Base-by-base conservation (phyloP, 2,329 filamentous ascomycete genomes). In the Penicillium sp. region DNA sequence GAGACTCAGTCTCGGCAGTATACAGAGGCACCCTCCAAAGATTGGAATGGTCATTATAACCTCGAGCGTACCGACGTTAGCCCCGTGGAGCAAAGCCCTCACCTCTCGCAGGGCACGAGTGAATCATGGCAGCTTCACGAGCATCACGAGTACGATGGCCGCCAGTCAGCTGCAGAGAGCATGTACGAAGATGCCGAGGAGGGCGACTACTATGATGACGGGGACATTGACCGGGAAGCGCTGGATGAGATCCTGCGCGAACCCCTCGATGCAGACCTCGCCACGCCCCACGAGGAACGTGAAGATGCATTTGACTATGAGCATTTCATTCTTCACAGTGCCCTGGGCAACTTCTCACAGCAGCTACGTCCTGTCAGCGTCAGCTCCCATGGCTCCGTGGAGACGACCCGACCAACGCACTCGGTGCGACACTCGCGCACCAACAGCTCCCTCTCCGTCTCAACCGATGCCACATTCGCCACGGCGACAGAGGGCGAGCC, bases 301-400 rank as follows among this genome's bases (percentile, higher is more conserved):
- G 88, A 93, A 65, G 94, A 98, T 74, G 93, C 93, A 1, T 98
- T 98, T 70, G 94, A 98, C 73, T 98, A 98, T 63, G 91, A 96
- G 74, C 89, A 96, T 72, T 97, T 97, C 77, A 96, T 96, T 74
- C 82, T 97, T 14, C 92, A 97, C 74, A 96, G 91, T 66, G 92
- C 92, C 11, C 88, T 97, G 84, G 92, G 92, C 6, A 92, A 77
- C 56, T 80, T 76, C 58, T 72, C 76, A 9, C 70, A 68, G 36
- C 70, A 70, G 58, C 60, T 74, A 43, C 70, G 70, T 4, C 70
- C 71, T 7, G 43, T 62, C 16, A 78, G 75, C 59, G 68, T 71
- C 49, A 69, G 65, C 41, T 82, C 81, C 1, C 74, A 73, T 43
- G 80, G 77, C 19, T 86, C 83, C 1, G 78, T 77, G 1, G 82